Conservation (phyloP, 768 basidiomycete species). For the Lyophyllum shimeji region DNA sequence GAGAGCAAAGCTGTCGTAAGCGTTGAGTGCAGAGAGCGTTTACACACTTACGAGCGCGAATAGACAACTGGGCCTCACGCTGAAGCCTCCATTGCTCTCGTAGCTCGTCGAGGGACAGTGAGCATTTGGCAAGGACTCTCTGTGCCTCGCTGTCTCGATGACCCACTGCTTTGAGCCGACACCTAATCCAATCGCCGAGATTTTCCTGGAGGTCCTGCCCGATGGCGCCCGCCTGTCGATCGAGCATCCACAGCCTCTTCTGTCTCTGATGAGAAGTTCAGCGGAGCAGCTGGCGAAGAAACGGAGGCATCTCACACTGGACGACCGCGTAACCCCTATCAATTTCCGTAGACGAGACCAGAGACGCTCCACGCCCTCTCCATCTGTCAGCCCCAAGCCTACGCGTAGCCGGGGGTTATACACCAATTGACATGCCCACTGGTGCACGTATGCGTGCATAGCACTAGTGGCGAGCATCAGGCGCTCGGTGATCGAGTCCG, state of each 20-base stretch:
- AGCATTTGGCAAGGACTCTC: conserved; percentile 17
- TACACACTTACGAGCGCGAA: conserved; percentile 25
- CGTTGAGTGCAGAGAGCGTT: too few species aligned
- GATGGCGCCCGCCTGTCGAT: conserved; percentile 28
- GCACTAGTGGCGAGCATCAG: conserved; percentile 30
- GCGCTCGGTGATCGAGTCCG: conserved; percentile 5
- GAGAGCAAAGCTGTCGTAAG: too few species aligned
- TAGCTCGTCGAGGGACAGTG: conserved; percentile 18
- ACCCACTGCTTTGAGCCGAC: conserved; percentile 18
- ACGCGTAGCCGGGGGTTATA: conserved; percentile 28
- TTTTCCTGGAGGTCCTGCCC: conserved; percentile 23
- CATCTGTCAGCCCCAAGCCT: conserved; percentile 19
- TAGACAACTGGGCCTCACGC: conserved; percentile 26
- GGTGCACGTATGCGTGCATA: conserved; percentile 33
- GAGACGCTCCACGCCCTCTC: conserved; percentile 32
- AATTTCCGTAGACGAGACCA: conserved; percentile 34
- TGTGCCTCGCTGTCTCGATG: conserved; percentile 13
- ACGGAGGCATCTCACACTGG: conserved; percentile 26
- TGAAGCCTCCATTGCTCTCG: conserved; percentile 33
- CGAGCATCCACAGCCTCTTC: conserved; percentile 31
- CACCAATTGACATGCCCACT: conserved; percentile 21
- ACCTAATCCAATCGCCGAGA: conserved; percentile 32
- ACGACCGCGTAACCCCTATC: conserved; percentile 31
- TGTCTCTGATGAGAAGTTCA: conserved; percentile 12
- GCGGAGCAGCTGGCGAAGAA: conserved; percentile 11